Evolutionary conservation across 208 protist species (phyloP).

Genomic region (Wallacemonas sp.): DNA sequence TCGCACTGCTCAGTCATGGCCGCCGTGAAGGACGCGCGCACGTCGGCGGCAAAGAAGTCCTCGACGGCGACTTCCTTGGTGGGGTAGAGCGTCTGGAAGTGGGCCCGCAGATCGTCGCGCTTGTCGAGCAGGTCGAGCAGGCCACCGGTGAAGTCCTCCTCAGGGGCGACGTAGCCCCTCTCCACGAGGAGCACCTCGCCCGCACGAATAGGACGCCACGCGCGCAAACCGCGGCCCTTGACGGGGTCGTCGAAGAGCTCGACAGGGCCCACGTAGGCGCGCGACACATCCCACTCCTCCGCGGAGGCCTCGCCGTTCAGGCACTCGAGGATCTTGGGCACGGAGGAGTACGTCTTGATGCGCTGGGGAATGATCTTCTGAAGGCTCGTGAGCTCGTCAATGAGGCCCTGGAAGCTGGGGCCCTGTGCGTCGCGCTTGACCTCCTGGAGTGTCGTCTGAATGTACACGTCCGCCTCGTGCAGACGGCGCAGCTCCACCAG

Average conservation of each 20-base stretch:
- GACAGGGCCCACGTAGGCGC: neutral
- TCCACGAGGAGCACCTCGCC: slow-evolving; percentile 15
- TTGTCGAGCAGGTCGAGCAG: slow-evolving; percentile 10
- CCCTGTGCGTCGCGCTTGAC: neutral
- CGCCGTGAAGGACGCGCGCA: slow-evolving; percentile 11
- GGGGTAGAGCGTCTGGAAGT: slow-evolving; percentile 10
- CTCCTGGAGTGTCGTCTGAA: neutral
- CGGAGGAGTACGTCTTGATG: neutral
- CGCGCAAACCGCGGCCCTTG: slow-evolving; percentile 9
- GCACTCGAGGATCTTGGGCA: slow-evolving; percentile 1
- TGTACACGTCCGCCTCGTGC: slow-evolving; percentile 9
- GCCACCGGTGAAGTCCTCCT: slow-evolving; percentile 4
- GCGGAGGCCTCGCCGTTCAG: neutral
- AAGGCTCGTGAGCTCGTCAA: slow-evolving; percentile 1
- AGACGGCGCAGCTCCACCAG: slow-evolving; percentile 11
- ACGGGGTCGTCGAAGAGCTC: slow-evolving; percentile 1
- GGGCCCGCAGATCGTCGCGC: neutral
- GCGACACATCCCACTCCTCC: slow-evolving; percentile 1
- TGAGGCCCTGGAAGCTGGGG: neutral
- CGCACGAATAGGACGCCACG: slow-evolving; percentile 1
- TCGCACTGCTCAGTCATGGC: slow-evolving; percentile 14
- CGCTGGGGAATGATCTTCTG: neutral
- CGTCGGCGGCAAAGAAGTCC: neutral
- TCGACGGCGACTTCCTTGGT: slow-evolving; percentile 4
- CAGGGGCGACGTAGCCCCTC: slow-evolving; percentile 8